Evolutionary conservation across 2,329 filamentous ascomycete species (phyloP).

Genomic region (Pseudocercospora pini-densiflorae): DNA sequence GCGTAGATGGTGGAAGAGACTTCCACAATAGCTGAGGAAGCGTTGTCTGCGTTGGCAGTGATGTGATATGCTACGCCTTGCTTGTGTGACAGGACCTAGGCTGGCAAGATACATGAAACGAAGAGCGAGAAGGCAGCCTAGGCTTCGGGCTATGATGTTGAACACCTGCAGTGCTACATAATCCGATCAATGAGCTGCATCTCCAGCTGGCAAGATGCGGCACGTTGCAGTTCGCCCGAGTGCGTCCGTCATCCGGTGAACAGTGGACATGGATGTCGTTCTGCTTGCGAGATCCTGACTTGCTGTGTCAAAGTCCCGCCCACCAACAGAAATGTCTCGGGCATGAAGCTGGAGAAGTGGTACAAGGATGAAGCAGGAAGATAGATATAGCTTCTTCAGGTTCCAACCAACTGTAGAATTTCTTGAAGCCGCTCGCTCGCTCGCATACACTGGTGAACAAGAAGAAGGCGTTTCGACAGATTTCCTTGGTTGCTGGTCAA

Average conservation of each 20-base stretch:
- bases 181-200: background rate
- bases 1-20: background rate
- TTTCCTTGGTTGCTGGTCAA: background rate
- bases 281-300: background rate
- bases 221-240: conserved; percentile 5
- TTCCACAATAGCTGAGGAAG: background rate
- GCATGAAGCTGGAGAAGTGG: background rate
- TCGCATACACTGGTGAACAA: no score
- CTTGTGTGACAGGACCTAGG: background rate
- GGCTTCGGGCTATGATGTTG: no score
- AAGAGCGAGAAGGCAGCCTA: no score
- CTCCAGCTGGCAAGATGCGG: background rate
- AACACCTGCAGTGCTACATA: background rate
- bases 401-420: background rate
- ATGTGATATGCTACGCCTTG: background rate
- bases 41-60: background rate
- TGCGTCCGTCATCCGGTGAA: background rate
- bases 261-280: background rate
- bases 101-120: no score
- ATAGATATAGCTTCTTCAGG: background rate
- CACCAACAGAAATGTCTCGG: no score
- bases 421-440: background rate
- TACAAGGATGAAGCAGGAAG: background rate
- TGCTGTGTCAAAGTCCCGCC: no score
- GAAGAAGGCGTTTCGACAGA: background rate